A percentile compares a stretch with the other conserved stretches of the same genome.
phyloP scores from a whole-genome alignment of 441 rosid genomes.

The Euphorbia schlechtendalii region DNA sequence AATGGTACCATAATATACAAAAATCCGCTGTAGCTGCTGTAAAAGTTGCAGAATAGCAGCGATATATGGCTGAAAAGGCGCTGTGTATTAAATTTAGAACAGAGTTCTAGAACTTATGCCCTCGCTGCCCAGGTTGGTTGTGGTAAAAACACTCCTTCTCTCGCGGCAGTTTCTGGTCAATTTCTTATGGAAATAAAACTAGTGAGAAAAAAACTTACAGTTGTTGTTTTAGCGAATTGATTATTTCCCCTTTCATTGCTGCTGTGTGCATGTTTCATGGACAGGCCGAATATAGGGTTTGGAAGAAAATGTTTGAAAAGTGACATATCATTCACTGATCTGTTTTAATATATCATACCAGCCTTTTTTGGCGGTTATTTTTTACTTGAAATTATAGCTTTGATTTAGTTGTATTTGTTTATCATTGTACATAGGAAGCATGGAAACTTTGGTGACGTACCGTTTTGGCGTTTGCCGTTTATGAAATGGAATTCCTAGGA shows the following conservation, averaged over 20 bases:
- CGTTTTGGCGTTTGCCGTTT: no score
- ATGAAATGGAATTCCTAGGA: no score
- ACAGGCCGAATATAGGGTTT: conserved; percentile 7
- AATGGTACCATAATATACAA: conserved; percentile 18
- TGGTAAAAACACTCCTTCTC: conserved; percentile 75
- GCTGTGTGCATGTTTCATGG: conserved; percentile 25
- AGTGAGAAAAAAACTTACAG: conserved; percentile 27
- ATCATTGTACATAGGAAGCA: no score
- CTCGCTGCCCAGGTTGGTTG: conserved; percentile 98
- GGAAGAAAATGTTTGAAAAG: conserved; percentile 12
- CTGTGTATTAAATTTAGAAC: conserved; percentile 51
- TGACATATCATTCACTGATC: not conserved
- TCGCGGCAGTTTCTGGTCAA: conserved; percentile 82
- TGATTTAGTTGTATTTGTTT: no score
- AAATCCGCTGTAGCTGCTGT: conserved; percentile 24
- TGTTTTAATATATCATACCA: no score
- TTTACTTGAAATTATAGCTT: no score
- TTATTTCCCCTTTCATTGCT: conserved; percentile 15
- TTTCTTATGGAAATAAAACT: conserved; percentile 22
- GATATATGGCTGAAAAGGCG: conserved; percentile 32
- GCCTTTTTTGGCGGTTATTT: no score
- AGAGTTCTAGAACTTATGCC: conserved; percentile 30
- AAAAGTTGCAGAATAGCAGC: conserved; percentile 25
- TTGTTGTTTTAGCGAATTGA: conserved; percentile 21
- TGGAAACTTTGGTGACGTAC: no score